Evolutionary conservation across 1,284 basidiomycete species (phyloP).

Genomic region (Ustilago esculenta): DNA sequence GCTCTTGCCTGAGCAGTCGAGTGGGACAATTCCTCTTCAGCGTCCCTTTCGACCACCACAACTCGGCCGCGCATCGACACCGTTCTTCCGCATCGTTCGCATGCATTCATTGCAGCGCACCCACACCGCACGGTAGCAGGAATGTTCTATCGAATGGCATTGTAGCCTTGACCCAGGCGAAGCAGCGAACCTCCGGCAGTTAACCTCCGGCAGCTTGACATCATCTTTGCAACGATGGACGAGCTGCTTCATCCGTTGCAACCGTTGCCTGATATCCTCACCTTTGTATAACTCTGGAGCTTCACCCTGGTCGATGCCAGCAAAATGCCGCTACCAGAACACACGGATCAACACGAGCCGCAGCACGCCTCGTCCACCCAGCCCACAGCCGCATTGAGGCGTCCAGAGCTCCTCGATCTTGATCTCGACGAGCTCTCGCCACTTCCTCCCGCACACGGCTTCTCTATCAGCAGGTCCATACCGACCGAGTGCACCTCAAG

Average conservation of each 20-base stretch:
- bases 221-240: constrained; percentile 4
- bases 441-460: constrained; percentile 30
- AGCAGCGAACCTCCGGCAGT: background rate
- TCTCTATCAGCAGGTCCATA: constrained; percentile 9
- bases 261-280: background rate
- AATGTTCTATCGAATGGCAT: background rate
- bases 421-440: constrained; percentile 44
- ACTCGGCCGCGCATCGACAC: no score
- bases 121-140: background rate
- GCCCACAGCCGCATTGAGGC: background rate
- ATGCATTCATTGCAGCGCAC: no score
- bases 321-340: constrained; percentile 3
- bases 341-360: background rate
- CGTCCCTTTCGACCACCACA: no score
- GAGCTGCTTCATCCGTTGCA: background rate
- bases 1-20: no score
- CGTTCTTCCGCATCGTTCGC: no score
- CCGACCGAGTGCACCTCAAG: constrained; percentile 17
- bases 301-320: background rate
- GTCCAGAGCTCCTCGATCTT: constrained; percentile 18
- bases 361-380: background rate
- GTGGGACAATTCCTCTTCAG: no score
- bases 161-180: constrained; percentile 3
- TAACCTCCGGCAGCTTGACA: no score
- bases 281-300: background rate